Conservation (phyloP, 345 rosid species). For the Hirschfeldia incana region DNA sequence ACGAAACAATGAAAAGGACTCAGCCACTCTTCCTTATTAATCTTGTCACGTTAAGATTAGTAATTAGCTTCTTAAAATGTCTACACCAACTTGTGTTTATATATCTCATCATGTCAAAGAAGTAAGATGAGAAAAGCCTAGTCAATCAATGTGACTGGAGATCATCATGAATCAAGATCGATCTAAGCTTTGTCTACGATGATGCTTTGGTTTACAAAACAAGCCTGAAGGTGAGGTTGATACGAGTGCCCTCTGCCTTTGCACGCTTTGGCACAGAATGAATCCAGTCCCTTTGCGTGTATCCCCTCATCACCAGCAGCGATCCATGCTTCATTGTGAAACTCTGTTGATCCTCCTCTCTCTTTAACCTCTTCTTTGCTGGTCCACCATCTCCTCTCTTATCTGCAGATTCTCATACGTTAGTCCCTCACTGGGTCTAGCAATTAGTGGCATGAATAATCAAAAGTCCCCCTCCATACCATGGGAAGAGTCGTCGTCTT, state of each 20-base stretch:
- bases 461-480: constrained; percentile 38
- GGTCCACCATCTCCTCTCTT: constrained; percentile 50
- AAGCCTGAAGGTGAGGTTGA: constrained; percentile 79
- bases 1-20: no score
- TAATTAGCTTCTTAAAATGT: constrained; percentile 68
- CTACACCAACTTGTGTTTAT: constrained; percentile 28
- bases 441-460: not conserved
- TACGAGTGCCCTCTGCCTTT: constrained; percentile 58
- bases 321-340: constrained; percentile 81
- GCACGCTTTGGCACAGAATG: constrained; percentile 89
- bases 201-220: constrained; percentile 34
- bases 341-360: constrained; percentile 50
- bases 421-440: not conserved
- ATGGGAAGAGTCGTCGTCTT: constrained; percentile 44
- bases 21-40: not conserved
- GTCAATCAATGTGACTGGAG: not conserved
- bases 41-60: constrained; percentile 55
- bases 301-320: constrained; percentile 75
- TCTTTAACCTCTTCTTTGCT: constrained; percentile 54
- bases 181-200: not conserved
- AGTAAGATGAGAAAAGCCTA: not conserved
- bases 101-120: not conserved
- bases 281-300: constrained; percentile 87
- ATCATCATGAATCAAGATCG: not conserved
- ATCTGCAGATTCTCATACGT: constrained; percentile 25